A percentile compares a stretch with the other conserved stretches of the same genome.
phyloP scores from a whole-genome alignment of 306 rosid genomes.

The Prunus armeniaca region DNA sequence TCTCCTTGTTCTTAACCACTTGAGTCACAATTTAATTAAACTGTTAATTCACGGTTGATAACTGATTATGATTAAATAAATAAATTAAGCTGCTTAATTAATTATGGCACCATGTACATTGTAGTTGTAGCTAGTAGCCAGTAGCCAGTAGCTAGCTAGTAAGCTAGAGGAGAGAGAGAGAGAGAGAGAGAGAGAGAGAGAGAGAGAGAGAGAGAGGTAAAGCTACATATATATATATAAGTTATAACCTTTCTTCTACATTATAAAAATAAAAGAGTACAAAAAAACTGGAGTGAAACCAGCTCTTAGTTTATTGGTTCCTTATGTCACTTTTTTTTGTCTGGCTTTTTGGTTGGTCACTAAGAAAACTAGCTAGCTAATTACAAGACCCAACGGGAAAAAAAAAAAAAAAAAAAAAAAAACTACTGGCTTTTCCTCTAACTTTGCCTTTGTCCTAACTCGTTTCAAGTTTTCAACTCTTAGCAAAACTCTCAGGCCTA shows the following conservation, averaged over 20 bases:
- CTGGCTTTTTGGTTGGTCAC: constrained; percentile 38
- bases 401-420: not conserved
- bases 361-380: constrained; percentile 31
- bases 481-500: constrained; percentile 17
- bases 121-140: too few species aligned
- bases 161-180: too few species aligned
- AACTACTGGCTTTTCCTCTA: constrained; percentile 36
- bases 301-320: constrained; percentile 35
- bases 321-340: constrained; percentile 29
- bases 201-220: not conserved
- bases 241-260: constrained; percentile 22
- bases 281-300: constrained; percentile 23
- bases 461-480: not conserved
- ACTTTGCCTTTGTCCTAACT: constrained; percentile 37
- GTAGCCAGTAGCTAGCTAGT: too few species aligned
- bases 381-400: constrained; percentile 1
- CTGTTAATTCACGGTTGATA: not conserved
- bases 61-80: not conserved
- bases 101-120: too few species aligned
- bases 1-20: too few species aligned
- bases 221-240: not conserved
- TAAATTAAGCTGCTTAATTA: too few species aligned
- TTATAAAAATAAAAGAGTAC: constrained; percentile 20
- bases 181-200: not conserved
- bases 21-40: not conserved